Percentiles rank a stretch among this genome's conserved stretches.
Evolutionary conservation across 1,139 yeast species (phyloP).

Genomic region (Lodderomyces parapsilosis): DNA sequence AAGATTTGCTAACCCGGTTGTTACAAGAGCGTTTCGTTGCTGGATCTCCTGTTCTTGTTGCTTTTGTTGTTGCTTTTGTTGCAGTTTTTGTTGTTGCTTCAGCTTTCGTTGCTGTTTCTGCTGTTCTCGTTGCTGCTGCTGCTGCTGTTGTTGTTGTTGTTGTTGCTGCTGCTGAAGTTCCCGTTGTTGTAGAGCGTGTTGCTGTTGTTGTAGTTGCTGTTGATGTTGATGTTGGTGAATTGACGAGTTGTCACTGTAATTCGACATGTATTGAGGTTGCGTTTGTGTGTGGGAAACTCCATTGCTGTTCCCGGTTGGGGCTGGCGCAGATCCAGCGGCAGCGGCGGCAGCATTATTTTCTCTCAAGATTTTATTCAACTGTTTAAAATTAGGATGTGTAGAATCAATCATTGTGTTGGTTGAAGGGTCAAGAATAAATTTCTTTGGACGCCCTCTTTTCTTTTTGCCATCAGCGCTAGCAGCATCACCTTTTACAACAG

Average conservation of each 20-base stretch:
- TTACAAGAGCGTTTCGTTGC: constrained; percentile 17
- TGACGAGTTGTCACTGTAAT: background rate
- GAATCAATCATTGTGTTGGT: constrained; percentile 45
- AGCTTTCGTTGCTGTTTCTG: background rate
- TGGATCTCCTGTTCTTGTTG: constrained; percentile 3
- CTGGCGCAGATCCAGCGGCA: background rate
- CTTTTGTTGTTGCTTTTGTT: background rate
- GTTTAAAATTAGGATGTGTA: constrained; percentile 43
- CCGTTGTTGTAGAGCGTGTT: background rate
- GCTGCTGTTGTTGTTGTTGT: constrained; percentile 4
- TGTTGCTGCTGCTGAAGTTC: background rate
- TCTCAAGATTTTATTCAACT: constrained; percentile 36
- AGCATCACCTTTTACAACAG: background rate
- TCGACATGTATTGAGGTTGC: background rate
- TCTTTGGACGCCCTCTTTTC: constrained; percentile 47
- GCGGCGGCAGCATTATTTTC: constrained; percentile 13
- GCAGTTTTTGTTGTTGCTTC: background rate
- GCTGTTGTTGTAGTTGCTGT: background rate
- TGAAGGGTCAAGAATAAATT: constrained; percentile 41
- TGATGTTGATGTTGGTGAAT: background rate
- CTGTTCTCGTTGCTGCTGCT: constrained; percentile 1
- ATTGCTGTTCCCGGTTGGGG: background rate
- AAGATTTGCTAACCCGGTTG: constrained; percentile 22
- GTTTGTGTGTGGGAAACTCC: background rate
- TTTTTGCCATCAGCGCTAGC: constrained; percentile 24